Percentiles rank a stretch among this genome's conserved stretches.
These are phyloP conservation scores for Myxozyma mucilagina DNA, from an alignment of 805 yeast species.

Conservation along the genomic window DNA sequence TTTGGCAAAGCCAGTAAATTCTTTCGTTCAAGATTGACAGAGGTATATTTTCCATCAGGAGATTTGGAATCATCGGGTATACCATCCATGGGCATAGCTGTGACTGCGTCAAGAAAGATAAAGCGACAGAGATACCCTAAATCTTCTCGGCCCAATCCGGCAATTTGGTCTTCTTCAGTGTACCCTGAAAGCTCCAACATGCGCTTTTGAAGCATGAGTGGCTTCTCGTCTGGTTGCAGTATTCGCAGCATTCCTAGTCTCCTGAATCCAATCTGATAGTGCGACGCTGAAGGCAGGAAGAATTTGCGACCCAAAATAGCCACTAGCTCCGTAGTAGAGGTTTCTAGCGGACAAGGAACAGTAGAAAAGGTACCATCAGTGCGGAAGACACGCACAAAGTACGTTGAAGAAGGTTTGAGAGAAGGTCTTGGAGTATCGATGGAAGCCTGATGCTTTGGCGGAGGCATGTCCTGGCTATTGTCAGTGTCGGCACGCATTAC, in stretches of 20 bases:
- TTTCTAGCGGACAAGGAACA: conserved; percentile 72
- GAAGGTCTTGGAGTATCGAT: too few relatives aligned
- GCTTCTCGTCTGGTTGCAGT: conserved; percentile 69
- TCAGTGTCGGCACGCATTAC: conserved; percentile 40
- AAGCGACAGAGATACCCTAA: conserved; percentile 79
- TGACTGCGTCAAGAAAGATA: conserved; percentile 46
- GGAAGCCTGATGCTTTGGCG: neutral
- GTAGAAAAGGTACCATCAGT: conserved; percentile 86
- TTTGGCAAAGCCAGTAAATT: conserved; percentile 84
- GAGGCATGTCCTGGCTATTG: neutral
- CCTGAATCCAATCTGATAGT: conserved; percentile 70
- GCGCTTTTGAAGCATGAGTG: conserved; percentile 74
- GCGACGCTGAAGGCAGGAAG: conserved; percentile 66
- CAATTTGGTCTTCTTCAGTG: conserved; percentile 70
- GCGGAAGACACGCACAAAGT: conserved; percentile 70
- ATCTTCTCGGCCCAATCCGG: conserved; percentile 81
- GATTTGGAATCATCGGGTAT: conserved; percentile 12
- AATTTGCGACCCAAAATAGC: conserved; percentile 74
- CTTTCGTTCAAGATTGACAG: conserved; percentile 70
- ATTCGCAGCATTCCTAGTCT: conserved; percentile 45
- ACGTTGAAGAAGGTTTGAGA: conserved; percentile 29
- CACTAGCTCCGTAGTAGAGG: conserved; percentile 73
- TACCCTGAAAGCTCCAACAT: conserved; percentile 76
- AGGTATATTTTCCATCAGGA: conserved; percentile 54
- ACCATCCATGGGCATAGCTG: conserved; percentile 19